phyloP scores from a whole-genome alignment of 2,329 filamentous ascomycete species.

The Allantophomopsis cytisporea region DNA sequence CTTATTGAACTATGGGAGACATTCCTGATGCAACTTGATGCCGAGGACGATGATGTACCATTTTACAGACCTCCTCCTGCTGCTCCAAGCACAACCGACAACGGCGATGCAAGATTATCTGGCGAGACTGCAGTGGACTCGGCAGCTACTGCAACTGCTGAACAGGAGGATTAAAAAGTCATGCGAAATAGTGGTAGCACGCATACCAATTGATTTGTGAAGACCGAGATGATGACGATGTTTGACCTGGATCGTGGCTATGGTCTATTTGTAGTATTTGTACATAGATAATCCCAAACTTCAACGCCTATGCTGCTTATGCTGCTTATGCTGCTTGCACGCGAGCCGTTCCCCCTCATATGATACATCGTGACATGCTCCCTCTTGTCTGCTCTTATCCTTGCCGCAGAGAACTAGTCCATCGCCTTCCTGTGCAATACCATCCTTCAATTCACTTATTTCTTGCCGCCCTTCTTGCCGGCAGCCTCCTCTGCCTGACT shows the following conservation, averaged over 20 bases:
- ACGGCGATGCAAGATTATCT: slow-evolving; percentile 39
- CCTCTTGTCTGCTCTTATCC: background rate
- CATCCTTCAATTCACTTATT: background rate
- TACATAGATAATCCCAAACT: slow-evolving; percentile 15
- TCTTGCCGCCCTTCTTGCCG: slow-evolving; percentile 1
- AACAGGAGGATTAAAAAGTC: slow-evolving; percentile 5
- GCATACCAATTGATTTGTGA: background rate
- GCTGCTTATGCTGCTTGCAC: background rate
- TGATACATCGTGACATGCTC: background rate
- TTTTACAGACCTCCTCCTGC: slow-evolving; percentile 48
- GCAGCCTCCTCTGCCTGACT: background rate
- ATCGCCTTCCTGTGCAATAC: background rate
- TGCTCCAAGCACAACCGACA: slow-evolving; percentile 32
- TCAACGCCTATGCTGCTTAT: slow-evolving; percentile 1
- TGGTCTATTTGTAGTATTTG: slow-evolving; percentile 10
- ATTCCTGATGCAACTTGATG: slow-evolving; percentile 89
- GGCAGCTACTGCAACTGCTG: slow-evolving; percentile 11
- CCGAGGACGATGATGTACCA: slow-evolving; percentile 69
- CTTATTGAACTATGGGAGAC: slow-evolving; percentile 92
- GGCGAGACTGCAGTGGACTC: slow-evolving; percentile 10
- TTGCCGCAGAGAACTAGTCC: background rate
- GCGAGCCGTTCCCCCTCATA: background rate
- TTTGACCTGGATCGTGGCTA: slow-evolving; percentile 4
- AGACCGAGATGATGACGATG: background rate
- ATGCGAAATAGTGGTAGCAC: background rate